Percentiles rank a stretch among this genome's conserved stretches.
Conservation (phyloP, 2,329 filamentous ascomycete genomes). For the Rutstroemia sp. region DNA sequence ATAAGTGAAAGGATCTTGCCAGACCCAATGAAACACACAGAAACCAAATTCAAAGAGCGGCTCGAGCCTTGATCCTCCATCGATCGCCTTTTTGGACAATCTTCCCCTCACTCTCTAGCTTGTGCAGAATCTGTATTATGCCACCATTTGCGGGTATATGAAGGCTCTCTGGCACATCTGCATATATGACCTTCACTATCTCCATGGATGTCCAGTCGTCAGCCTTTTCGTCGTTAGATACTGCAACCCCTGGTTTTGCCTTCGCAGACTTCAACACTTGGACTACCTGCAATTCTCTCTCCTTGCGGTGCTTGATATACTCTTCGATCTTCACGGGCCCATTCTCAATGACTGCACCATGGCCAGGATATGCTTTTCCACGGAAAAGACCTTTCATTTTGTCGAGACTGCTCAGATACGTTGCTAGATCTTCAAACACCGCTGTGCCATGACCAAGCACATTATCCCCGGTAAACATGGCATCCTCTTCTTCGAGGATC, state of each 20-base stretch:
- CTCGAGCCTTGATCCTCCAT: slow-evolving; percentile 39
- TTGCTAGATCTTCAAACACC: slow-evolving; percentile 69
- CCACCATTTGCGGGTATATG: slow-evolving; percentile 71
- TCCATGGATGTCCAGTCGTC: slow-evolving; percentile 64
- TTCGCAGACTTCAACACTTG: slow-evolving; percentile 47
- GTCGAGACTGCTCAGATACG: slow-evolving; percentile 62
- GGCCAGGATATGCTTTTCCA: slow-evolving; percentile 76
- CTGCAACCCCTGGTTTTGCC: slow-evolving; percentile 21
- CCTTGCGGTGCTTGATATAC: slow-evolving; percentile 74
- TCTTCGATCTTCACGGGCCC: slow-evolving; percentile 66
- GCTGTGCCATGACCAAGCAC: slow-evolving; percentile 81
- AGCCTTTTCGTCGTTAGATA: slow-evolving; percentile 17
- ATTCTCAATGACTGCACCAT: slow-evolving; percentile 71
- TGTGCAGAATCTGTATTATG: slow-evolving; percentile 69
- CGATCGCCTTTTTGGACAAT: slow-evolving; percentile 39
- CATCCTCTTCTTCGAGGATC: slow-evolving; percentile 66
- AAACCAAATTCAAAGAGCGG: slow-evolving; percentile 32
- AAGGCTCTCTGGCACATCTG: slow-evolving; percentile 66
- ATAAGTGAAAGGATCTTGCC: background rate
- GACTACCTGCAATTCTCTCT: slow-evolving; percentile 73
- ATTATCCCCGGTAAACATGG: slow-evolving; percentile 85
- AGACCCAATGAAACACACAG: background rate
- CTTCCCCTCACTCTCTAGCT: slow-evolving; percentile 68
- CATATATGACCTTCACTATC: slow-evolving; percentile 83
- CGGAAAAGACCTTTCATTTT: slow-evolving; percentile 59